phyloP scores from a whole-genome alignment of 1,139 yeast genomes.

The Saccharomycopsis crataegensis region DNA sequence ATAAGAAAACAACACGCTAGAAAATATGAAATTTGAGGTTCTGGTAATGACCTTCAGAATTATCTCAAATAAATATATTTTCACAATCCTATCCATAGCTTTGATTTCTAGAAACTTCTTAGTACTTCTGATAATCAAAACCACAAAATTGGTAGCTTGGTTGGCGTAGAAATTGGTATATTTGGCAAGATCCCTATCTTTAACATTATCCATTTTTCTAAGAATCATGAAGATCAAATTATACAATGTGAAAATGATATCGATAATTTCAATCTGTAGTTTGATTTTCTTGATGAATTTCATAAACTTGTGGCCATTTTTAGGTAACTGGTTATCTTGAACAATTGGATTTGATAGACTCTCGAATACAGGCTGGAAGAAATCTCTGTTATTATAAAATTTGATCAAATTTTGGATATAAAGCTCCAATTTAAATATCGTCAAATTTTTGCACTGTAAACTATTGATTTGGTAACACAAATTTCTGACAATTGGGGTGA shows the following conservation, averaged over 20 bases:
- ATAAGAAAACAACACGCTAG: constrained; percentile 13
- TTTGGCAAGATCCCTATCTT: constrained; percentile 1
- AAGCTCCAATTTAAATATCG: constrained; percentile 13
- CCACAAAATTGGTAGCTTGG: constrained; percentile 17
- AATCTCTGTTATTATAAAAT: constrained; percentile 7
- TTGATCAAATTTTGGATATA: constrained; percentile 16
- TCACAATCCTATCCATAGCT: constrained; percentile 15
- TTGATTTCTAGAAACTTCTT: constrained; percentile 12
- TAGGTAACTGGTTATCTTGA: constrained; percentile 17
- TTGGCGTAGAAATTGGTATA: constrained; percentile 14
- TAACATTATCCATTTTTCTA: constrained; percentile 2
- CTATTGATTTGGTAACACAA: constrained; percentile 13
- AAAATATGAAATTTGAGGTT: constrained; percentile 12
- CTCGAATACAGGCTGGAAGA: constrained; percentile 15
- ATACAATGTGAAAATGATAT: constrained; percentile 17
- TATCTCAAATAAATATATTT: constrained; percentile 11
- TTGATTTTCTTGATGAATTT: constrained; percentile 17
- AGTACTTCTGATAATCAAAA: constrained; percentile 8
- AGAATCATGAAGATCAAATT: constrained; percentile 13
- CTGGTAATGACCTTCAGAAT: constrained; percentile 15
- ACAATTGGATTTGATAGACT: constrained; percentile 15
- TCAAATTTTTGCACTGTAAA: constrained; percentile 4
- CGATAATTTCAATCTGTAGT: constrained; percentile 13
- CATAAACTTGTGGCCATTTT: constrained; percentile 14
- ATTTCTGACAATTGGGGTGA: constrained; percentile 13